A percentile compares a stretch with the other conserved stretches of the same genome.
Evolutionary conservation across 305 asterid genomes (phyloP).

Genomic region (Solanum hybrid): DNA sequence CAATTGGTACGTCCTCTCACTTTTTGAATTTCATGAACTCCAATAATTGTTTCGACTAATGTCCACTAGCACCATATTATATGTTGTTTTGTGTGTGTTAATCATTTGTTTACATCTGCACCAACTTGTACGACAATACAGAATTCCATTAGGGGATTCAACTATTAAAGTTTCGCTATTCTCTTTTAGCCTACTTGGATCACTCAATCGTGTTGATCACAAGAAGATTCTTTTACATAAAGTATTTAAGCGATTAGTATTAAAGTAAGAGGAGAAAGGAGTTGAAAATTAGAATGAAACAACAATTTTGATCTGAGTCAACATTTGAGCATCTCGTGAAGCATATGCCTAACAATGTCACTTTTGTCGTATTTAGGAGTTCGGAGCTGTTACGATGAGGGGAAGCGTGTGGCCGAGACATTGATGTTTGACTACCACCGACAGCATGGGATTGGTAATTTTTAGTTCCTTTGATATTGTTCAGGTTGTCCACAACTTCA

Average conservation of each 20-base stretch:
- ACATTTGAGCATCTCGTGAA: neutral
- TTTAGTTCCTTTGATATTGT: neutral
- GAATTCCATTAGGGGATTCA: neutral
- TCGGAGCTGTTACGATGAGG: conserved; percentile 35
- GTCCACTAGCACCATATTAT: neutral
- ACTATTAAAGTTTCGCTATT: neutral
- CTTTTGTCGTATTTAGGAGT: conserved; percentile 13
- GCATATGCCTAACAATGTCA: neutral
- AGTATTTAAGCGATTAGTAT: neutral
- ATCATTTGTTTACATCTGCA: neutral
- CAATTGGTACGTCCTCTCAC: conserved; percentile 26
- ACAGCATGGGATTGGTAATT: conserved; percentile 38
- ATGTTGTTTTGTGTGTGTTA: neutral
- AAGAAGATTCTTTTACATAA: neutral
- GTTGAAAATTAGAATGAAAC: neutral
- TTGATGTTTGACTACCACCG: conserved; percentile 41
- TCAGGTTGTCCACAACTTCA: neutral
- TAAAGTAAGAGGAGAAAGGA: neutral
- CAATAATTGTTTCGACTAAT: neutral
- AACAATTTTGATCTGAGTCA: neutral
- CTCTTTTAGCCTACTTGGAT: neutral
- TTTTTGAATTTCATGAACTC: neutral
- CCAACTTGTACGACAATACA: neutral
- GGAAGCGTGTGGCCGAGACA: conserved; percentile 37
- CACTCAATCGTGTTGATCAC: neutral